Base-by-base conservation (phyloP, 345 rosid genomes). In the Linum tenue region DNA sequence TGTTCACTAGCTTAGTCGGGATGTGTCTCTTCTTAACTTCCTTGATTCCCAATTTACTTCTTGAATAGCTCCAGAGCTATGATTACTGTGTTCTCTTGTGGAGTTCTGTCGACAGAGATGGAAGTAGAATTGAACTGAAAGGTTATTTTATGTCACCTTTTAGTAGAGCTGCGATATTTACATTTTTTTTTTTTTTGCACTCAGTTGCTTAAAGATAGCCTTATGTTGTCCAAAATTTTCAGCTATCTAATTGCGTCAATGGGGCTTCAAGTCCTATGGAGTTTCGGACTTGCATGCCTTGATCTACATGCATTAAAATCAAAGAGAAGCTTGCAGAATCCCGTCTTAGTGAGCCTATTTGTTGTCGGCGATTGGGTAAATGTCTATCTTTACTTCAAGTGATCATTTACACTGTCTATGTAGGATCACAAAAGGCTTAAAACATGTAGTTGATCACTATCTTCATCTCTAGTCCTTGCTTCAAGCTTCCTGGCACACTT, bases 221-320 rank as follows among this genome's bases (percentile, higher is more conserved):
- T 7, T 50, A 10, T 67, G 53, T 65, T 12, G 31, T 65, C 7
- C 64, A 51, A 59, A 43, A n/a, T 63, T 22, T 22, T 66, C 76
- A 78, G 76, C 72, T 78, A 78, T 63, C 65, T 78, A 62, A 78
- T 78, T 55, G 81, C 81, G 50, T 78, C 81, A 35, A 75, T 78
- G 81, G 81, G 76, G 57, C 81, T 78, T 60, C 78, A 74, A 67
- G 62, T 74, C 39, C 75, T 78, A 39, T 78, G 81, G 81, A 78
- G 78, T 50, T 74, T 78, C 56, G 81, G 81, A 58, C 74, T 78
- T 55, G 81, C 81, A 12, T 78, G 81, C 61, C 78, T 78, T 36
- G 81, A 78, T 69, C 42, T 78, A 55, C 73, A 74, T 66, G 74
- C 81, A 66, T 57, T 78, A 69, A 71, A 72, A 64, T 65, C 71